Evolutionary conservation across 179 eudicot species (phyloP), one percentile per base, ranked within the genome.

Genomic region (Vitellaria paradoxa): DNA sequence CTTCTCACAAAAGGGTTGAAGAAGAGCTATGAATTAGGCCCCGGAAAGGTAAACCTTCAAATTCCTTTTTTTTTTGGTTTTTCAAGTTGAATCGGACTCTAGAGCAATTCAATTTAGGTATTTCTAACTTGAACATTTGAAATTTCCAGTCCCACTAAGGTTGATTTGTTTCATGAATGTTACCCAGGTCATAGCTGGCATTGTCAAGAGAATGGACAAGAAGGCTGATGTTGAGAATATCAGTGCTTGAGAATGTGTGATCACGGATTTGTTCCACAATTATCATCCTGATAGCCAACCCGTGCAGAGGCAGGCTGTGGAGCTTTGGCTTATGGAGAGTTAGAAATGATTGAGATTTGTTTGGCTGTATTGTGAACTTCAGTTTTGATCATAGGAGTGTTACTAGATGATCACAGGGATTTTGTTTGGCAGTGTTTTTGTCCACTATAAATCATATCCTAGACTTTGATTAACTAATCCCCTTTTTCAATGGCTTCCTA

Each of bases 21-120:
- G 69, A 95, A 91, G 88, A 91, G 97, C 88, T 93, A 93, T 56
- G 97, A 95, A 81, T 75, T 93, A 76, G 97, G 97, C 80, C 99
- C 97, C 40, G 99, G 99, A 86, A 95, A 93, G 97, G 99, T 88
- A 87, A 3, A 70, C 3, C 55, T 49, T 3, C 3, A 42, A 3
- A 7, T 57, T 45, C 10, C 0, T 46, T 23, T 26, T 30, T 30
- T 30, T 30, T 30, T 30, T 30, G 1, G 1, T 30, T 30, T 30
- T 30, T 30, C 2, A 30, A 18, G 10, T 42, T 37, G 23, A 72
- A 56, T 20, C 40, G 17, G 55, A 60, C 37, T 37, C 49, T 18
- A 3, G 30, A 45, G 40, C 60, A 21, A 46, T 67, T 37, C 26
- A 4, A 40, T 49, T 68, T 9, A 47, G 17, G 23, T 46, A 1